phyloP scores from a whole-genome alignment of 148 eudicot genomes.

The Vaccinium corymbosum region DNA sequence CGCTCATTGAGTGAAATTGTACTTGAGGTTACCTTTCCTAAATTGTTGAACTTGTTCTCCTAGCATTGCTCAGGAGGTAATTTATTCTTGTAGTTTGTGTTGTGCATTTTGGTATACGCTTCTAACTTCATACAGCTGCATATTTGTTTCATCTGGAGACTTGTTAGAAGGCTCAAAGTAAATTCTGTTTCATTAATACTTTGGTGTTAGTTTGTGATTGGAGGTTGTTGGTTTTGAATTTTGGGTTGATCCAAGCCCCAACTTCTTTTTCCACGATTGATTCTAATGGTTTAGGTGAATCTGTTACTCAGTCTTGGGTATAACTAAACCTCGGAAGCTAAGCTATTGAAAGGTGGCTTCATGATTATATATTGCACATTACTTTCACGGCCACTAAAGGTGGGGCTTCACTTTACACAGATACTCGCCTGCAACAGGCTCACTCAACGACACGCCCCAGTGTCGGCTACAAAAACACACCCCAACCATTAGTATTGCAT shows the following conservation, averaged over 20 bases:
- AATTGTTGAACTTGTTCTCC: background rate
- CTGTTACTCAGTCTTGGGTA: background rate
- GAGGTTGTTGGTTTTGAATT: background rate
- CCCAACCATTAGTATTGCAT: background rate
- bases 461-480: too few species aligned
- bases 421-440: background rate
- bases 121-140: too few species aligned
- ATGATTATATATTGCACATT: background rate
- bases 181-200: background rate
- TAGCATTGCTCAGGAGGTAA: background rate
- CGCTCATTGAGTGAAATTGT: background rate
- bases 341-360: background rate
- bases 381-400: background rate
- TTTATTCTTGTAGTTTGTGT: background rate
- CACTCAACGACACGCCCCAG: background rate
- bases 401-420: background rate
- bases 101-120: background rate
- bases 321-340: background rate
- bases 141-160: too few species aligned
- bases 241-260: background rate
- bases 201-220: background rate
- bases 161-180: too few species aligned
- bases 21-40: background rate
- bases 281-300: background rate
- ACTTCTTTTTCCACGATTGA: background rate